Base-by-base conservation (phyloP, 2,329 filamentous ascomycete species). In the Trichoderma polysporum region DNA sequence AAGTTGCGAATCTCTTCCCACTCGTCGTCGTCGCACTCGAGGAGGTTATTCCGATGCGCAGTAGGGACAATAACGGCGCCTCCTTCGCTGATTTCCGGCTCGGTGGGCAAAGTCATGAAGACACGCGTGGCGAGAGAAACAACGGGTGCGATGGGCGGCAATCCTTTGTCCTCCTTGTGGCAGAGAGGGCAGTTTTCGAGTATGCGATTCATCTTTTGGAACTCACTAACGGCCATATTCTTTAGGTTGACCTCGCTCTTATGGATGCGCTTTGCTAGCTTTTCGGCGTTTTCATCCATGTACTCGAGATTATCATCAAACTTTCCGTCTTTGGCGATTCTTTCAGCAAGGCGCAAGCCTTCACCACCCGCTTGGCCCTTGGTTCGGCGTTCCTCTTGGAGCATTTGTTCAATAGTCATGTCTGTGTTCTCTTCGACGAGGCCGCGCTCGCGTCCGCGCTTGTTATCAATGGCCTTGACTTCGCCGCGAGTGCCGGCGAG, bases 1-100 rank as follows among this genome's bases (percentile, higher is more conserved):
- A 99, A 99, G 78, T 99, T 99, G 72, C 95, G 91, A 6, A 99
- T 90, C 79, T 99, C 95, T 76, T 99, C 95, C 96, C 96, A 99
- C 77, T 99, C 95, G 75, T 99, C 95, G 75, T 99, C 94, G 78
- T 98, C 94, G 78, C 95, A 99, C 78, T 97, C 94, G n/a, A 99
- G 83, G 0, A 99, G 87, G 76, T 98, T 99, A 27, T 85, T 88
- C 61, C 90, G 90, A 76, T 99, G 95, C 72, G 93, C 88, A 25
- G 95, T 88, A 6, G 95, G 95, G 3, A 94, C 93, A 69, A 99
- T 95, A 66, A 95, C 90, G 7, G 94, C 92, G 57, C 93, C 91
- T 53, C 92, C 92, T 58, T 91, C 85, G 71, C 87, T 91, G 50
- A 99, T 82, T 75, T 98, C 94, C 0, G 95, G 96, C 72, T 94